Evolutionary conservation across 2,329 filamentous ascomycete species (phyloP).

Genomic region (Curvularia lunata): DNA sequence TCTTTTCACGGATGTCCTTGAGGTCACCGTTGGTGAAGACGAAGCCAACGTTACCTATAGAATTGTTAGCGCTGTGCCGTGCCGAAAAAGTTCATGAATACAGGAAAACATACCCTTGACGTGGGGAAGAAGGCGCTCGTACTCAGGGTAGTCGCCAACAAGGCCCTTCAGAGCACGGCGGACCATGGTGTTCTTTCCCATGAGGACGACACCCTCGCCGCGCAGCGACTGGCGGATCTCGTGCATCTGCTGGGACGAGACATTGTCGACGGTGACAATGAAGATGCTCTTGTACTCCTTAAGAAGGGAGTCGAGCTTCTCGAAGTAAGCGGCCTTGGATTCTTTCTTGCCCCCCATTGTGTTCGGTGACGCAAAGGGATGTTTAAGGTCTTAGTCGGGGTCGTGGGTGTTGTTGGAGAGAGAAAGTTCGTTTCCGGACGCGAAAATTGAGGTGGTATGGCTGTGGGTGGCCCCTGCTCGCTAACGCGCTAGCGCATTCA

Average conservation of each 20-base stretch:
- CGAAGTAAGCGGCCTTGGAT: conserved; percentile 97
- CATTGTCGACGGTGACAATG: conserved; percentile 94
- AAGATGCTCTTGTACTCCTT: conserved; percentile 98
- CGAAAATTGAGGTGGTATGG: conserved; percentile 34
- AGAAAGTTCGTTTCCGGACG: conserved; percentile 20
- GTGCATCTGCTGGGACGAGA: conserved; percentile 99
- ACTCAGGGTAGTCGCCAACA: conserved; percentile 88
- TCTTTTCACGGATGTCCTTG: conserved; percentile 90
- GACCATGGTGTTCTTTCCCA: conserved; percentile 99
- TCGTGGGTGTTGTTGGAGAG: conserved; percentile 31
- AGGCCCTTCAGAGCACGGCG: conserved; percentile 98
- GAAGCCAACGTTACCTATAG: conserved; percentile 84
- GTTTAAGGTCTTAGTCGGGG: conserved; percentile 80
- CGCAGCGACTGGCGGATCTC: conserved; percentile 95
- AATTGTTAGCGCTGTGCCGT: conserved; percentile 24
- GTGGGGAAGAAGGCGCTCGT: conserved; percentile 94
- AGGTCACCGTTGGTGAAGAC: conserved; percentile 99
- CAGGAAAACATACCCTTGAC: conserved; percentile 69
- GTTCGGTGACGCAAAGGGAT: conserved; percentile 95
- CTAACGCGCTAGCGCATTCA: conserved; percentile 23
- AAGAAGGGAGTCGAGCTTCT: conserved; percentile 97
- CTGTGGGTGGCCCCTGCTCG: conserved; percentile 32
- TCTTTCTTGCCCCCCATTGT: conserved; percentile 98
- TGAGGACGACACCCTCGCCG: conserved; percentile 90
- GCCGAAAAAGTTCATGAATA: not conserved